phyloP scores from a whole-genome alignment of 768 basidiomycete genomes.

The Auricularia auricula-judae region DNA sequence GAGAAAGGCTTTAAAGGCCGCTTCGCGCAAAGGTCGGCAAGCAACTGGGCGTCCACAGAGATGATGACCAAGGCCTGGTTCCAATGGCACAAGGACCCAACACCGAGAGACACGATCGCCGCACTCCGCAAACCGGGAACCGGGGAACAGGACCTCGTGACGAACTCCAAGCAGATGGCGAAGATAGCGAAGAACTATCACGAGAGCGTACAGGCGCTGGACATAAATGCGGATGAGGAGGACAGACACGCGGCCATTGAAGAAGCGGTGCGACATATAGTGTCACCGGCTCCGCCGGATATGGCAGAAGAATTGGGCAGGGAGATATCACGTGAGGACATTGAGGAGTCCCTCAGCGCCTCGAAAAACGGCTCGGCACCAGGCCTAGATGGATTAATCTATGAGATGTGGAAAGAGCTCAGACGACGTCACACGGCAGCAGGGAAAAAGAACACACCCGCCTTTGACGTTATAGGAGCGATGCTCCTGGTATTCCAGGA shows the following conservation, averaged over 20 bases:
- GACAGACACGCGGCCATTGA: too few species aligned
- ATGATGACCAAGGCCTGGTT: not conserved
- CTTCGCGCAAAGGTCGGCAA: not conserved
- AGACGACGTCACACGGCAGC: too few species aligned
- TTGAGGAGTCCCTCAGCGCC: not conserved
- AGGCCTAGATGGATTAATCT: not conserved
- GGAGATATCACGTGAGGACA: not conserved
- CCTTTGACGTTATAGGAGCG: not conserved
- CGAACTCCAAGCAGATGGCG: not conserved
- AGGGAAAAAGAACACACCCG: too few species aligned
- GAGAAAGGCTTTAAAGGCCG: too few species aligned
- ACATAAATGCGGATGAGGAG: too few species aligned
- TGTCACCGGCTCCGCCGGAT: too few species aligned
- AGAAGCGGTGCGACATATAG: too few species aligned
- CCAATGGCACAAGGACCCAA: not conserved
- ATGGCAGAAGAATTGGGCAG: too few species aligned
- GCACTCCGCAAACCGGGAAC: not conserved
- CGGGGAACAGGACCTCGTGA: not conserved
- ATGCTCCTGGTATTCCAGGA: not conserved
- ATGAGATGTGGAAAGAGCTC: not conserved
- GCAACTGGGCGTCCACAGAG: not conserved
- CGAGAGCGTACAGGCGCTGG: too few species aligned
- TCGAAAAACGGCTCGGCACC: not conserved
- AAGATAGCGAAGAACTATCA: too few species aligned
- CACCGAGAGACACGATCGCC: not conserved